A percentile compares a stretch with the other conserved stretches of the same genome.
Conservation (phyloP, 164 flowering plant species). For the Taxillus chinensis region DNA sequence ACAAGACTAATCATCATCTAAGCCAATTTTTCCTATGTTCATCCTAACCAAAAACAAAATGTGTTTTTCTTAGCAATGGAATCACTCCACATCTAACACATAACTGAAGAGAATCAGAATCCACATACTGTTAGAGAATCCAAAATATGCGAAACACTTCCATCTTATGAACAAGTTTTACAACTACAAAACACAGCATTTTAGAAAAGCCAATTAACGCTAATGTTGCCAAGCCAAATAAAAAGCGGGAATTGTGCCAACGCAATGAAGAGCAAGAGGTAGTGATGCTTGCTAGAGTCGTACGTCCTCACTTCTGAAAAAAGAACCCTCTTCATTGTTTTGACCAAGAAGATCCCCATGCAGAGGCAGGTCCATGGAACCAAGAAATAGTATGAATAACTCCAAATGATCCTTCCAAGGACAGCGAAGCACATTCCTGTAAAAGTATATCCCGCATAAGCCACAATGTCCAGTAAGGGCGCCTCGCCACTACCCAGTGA, state of each 20-base stretch:
- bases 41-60: no score
- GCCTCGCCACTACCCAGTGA: constrained; percentile 43
- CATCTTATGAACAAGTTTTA: not conserved
- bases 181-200: constrained; percentile 1
- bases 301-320: constrained; percentile 35
- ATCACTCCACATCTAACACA: no score
- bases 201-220: constrained; percentile 28
- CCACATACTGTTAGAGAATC: no score
- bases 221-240: constrained; percentile 37
- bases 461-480: constrained; percentile 37
- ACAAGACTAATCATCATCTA: not conserved
- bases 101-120: no score
- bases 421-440: constrained; percentile 30
- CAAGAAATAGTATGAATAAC: constrained; percentile 27
- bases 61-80: no score
- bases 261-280: constrained; percentile 36
- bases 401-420: constrained; percentile 23
- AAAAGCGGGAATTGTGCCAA: constrained; percentile 38
- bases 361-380: constrained; percentile 37
- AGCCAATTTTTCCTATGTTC: no score
- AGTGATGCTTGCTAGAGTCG: constrained; percentile 38
- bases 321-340: constrained; percentile 38
- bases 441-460: constrained; percentile 41
- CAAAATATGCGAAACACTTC: no score
- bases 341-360: constrained; percentile 41